Base-by-base conservation (phyloP, 345 rosid species). In the Euclidium syriacum region DNA sequence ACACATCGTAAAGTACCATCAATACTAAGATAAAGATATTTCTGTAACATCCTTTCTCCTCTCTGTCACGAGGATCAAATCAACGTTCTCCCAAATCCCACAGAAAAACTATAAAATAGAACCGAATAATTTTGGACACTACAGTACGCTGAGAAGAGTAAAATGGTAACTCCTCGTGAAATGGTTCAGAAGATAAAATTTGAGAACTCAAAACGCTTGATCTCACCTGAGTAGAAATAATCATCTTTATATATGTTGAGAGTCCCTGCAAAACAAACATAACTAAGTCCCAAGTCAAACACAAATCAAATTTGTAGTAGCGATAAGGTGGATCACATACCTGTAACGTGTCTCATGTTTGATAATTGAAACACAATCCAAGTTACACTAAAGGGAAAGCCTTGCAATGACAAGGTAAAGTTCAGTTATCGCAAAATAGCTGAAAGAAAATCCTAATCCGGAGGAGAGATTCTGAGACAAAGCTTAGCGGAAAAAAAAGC, bases 331-430 rank as follows among this genome's bases (percentile, higher is more conserved):
- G n/a, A n/a, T n/a, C 52, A 10, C 12, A 24, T 71, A 91, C 96
- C 95, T 88, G 98, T 78, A 91, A 74, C 14, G 85, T 81, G 65
- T 91, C 98, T 96, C 98, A n/a, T n/a, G n/a, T n/a, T n/a, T n/a
- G n/a, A 91, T 19, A 83, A 67, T 72, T 91, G 98, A 68, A 91
- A 60, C 77, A 81, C 85, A 91, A 79, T 91, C 98, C 1, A 80
- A 55, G 96, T 91, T 7, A 91, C 98, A 71, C 91, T 91, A 73
- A 81, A 63, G 16, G 98, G 91, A 63, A 88, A 88, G 9, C 95
- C 96, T 95, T 88, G 77, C 72, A 75, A 23, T 56, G 10, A 20
- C 43, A 63, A 22, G 11, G 9, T 14, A 15, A n/a, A 54, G 62
- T 22, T 18, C 43, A 39, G 9, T 20, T 40, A 32, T 24, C n/a